Evolutionary conservation across 768 basidiomycete species (phyloP).

Genomic region (Calvatia gigantea): DNA sequence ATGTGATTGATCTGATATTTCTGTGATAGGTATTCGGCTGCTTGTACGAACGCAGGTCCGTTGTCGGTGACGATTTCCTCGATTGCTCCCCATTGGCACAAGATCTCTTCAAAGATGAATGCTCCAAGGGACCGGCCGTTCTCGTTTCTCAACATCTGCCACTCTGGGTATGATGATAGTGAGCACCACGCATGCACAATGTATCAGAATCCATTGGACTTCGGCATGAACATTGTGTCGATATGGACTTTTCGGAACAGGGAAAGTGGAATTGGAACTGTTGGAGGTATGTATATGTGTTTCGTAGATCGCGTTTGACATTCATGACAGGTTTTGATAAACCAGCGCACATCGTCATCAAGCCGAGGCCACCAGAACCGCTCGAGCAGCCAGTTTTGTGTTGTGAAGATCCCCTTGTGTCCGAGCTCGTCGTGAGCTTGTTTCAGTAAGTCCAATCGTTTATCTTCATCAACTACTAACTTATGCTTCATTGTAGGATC

Average conservation of each 20-base stretch:
- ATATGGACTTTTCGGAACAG: conserved; percentile 25
- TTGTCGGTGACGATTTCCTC: conserved; percentile 31
- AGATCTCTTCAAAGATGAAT: conserved; percentile 26
- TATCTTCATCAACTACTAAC: conserved; percentile 11
- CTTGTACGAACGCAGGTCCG: conserved; percentile 24
- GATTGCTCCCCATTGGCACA: conserved; percentile 35
- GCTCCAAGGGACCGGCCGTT: conserved; percentile 17
- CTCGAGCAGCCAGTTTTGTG: conserved; percentile 14
- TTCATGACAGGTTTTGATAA: conserved; percentile 26
- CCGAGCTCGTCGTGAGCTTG: conserved; percentile 25
- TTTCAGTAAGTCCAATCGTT: conserved; percentile 15
- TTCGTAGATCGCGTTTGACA: conserved; percentile 25
- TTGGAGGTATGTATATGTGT: conserved; percentile 24
- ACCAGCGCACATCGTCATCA: conserved; percentile 29
- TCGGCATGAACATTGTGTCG: conserved; percentile 26
- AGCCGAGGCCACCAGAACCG: conserved; percentile 25
- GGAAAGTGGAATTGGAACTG: conserved; percentile 19
- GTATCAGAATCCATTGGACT: conserved; percentile 18
- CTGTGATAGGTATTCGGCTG: conserved; percentile 14
- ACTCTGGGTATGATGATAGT: conserved; percentile 21
- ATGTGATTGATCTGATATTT: conserved; percentile 32
- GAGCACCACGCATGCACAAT: conserved; percentile 24
- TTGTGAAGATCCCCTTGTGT: conserved; percentile 25
- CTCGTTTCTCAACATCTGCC: conserved; percentile 17
- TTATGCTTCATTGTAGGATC: conserved; percentile 18